Evolutionary conservation across 2,329 filamentous ascomycete species (phyloP), one percentile per base, ranked within the genome.

Genomic region (Didymella keratinophila): DNA sequence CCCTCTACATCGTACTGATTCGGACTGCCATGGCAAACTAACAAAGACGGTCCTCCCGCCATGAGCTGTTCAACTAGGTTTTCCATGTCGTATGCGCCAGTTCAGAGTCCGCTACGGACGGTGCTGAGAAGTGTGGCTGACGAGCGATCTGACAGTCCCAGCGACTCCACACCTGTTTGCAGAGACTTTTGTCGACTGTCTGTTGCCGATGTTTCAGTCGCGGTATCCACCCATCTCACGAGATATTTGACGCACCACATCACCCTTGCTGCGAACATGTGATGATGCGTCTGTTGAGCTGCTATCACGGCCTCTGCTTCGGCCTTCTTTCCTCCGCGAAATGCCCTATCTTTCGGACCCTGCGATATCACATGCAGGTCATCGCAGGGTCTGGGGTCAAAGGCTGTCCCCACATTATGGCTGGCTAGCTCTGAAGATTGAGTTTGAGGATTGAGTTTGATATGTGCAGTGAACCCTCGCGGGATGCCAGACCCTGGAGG

Each of bases 31-130:
- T 36, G 39, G 50, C 52, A 58, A 58, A 54, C 48, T 43, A 64
- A 49, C 50, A 56, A 51, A 58, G 59, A 57, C 41, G 63, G 48
- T 53, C 44, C 45, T 61, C 57, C 44, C 45, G 47, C 39, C 45
- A 44, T 43, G 25, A 44, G 30, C 39, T 51, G 20, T 11, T 20
- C 27, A 37, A 21, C 25, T 32, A 45, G 50, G 28, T 42, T 20
- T 53, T 46, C 50, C 50, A 36, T 54, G 46, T 30, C 16, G n/a
- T 32, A 16, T 32, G 30, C 20, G 11, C 23, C 46, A 44, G 45
- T 50, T 28, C 11, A 36, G 25, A 23, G 16, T 32, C 21, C 16
- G 45, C 27, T 47, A 34, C 16, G 12, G 39, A 41, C 37, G 20
- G 44, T 52, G 45, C 23, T 37, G 44, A 34, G 23, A 49, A 47